phyloP scores from a whole-genome alignment of 2,329 filamentous ascomycete species.

The Myriosclerotinia duriaeana region DNA sequence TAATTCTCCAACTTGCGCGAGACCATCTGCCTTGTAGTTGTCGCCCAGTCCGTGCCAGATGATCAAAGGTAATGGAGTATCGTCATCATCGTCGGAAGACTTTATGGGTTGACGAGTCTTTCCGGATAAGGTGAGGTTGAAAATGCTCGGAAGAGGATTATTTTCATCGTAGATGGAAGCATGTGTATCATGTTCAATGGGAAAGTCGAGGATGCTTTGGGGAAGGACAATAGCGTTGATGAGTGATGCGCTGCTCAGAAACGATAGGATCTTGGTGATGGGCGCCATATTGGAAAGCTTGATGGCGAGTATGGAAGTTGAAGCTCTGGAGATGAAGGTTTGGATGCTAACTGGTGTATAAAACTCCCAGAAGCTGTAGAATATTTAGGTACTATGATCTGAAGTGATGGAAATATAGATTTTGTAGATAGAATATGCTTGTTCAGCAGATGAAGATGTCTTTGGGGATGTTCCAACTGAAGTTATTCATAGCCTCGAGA shows the following conservation, averaged over 20 bases:
- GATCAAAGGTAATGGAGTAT: conserved; percentile 79
- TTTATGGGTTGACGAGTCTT: conserved; percentile 8
- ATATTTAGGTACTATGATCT: neutral
- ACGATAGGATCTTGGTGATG: conserved; percentile 27
- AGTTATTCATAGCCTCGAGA: conserved; percentile 13
- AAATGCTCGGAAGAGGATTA: conserved; percentile 19
- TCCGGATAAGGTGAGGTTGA: conserved; percentile 20
- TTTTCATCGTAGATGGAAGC: conserved; percentile 9
- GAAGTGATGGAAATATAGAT: neutral
- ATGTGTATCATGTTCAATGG: conserved; percentile 1
- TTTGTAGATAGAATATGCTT: conserved; percentile 3
- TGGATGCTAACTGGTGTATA: neutral
- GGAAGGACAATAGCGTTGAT: conserved; percentile 29
- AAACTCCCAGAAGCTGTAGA: neutral
- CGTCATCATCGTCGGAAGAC: conserved; percentile 43
- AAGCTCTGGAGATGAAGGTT: neutral
- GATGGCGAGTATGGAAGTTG: conserved; percentile 8
- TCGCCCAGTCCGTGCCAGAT: conserved; percentile 90
- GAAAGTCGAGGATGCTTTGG: conserved; percentile 18
- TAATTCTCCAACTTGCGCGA: conserved; percentile 69
- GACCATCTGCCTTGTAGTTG: conserved; percentile 72
- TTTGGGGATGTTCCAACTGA: conserved; percentile 22
- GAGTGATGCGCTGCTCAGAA: conserved; percentile 29
- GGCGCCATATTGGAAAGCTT: conserved; percentile 30
- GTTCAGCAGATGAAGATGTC: conserved; percentile 11